These are phyloP conservation scores for Niebla homalea DNA, from an alignment of 495 filamentous ascomycete genomes.

Conservation along the genomic window DNA sequence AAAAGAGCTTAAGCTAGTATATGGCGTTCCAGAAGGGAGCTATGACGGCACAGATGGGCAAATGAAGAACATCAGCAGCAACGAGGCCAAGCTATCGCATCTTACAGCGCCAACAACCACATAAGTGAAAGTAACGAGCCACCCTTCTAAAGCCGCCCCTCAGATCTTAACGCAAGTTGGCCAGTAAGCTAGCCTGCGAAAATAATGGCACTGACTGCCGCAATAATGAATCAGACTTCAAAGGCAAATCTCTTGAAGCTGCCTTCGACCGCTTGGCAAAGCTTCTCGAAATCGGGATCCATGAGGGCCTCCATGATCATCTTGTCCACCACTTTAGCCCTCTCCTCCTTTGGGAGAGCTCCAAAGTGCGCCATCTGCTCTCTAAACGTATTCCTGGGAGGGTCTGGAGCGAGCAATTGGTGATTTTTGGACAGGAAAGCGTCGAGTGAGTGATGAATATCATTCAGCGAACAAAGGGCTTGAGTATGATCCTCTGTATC, in stretches of 20 bases:
- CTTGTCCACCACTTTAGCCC: conserved; percentile 25
- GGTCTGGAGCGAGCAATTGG: conserved; percentile 3
- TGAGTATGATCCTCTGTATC: not conserved
- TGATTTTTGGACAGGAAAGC: conserved; percentile 12
- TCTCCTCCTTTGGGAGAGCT: conserved; percentile 23
- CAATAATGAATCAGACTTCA: not conserved
- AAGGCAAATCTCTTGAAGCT: conserved; percentile 29
- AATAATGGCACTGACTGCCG: too few species aligned
- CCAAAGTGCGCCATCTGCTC: conserved; percentile 27
- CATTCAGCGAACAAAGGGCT: conserved; percentile 3
- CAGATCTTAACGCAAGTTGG: too few species aligned
- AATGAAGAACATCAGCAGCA: too few species aligned
- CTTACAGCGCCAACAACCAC: too few species aligned
- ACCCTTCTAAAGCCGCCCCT: too few species aligned
- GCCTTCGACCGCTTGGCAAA: conserved; percentile 33
- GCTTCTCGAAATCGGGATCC: conserved; percentile 30
- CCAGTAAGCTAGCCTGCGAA: too few species aligned
- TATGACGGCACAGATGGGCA: too few species aligned
- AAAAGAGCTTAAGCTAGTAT: too few species aligned
- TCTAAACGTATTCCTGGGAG: not conserved
- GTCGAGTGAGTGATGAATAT: conserved; percentile 3
- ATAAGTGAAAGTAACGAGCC: too few species aligned
- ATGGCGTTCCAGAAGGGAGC: too few species aligned
- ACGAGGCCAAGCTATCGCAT: too few species aligned
- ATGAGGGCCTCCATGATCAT: conserved; percentile 33